Evolutionary conservation across 495 filamentous ascomycete genomes (phyloP), one percentile per base, ranked within the genome.

Genomic region (Tuber magnatum): DNA sequence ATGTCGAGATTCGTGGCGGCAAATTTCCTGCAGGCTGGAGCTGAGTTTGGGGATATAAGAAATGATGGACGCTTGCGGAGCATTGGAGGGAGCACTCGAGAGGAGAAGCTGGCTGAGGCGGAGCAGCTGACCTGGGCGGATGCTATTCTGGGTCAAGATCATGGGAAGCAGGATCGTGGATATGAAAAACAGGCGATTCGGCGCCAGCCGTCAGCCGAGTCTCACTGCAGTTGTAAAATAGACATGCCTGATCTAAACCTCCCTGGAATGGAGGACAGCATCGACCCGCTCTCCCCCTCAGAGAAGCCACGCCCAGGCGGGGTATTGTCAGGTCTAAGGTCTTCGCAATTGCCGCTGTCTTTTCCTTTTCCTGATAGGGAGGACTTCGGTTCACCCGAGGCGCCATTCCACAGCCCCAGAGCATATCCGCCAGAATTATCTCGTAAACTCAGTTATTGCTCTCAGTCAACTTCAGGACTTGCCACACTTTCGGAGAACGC

Each of bases 1-100:
- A 75, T 81, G 51, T 81, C 80, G 43, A 77, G 76, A 48, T 81
- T 81, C 73, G 68, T 81, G n/a, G 80, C 80, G 28, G 80, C 76
- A 41, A 81, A 81, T 39, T 81, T 76, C 39, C 72, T 71, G 39
- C 77, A 68, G 4, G 77, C 73, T 38, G 68, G 74, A 9, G 70
- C 41, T 14, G 78, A 79, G 46, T 43, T 81, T 69, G 80, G 73
- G 22, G 73, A 71, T 39, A 16, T 77, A 35, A 65, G 46, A 9
- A 41, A 43, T 69, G 70, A 42, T 43, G 69, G 69, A 35, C 70
- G 68, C 20, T 40, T 43, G 18, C 39, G 40, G 10, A 56, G 48
- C 35, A 20, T 35, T 65, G 56, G 56, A 65, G 56, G 56, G 28
- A 65, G 12, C 28, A 20, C 6, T 35, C 69, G 74, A 61, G 68